Evolutionary conservation across 352 stramenopile species (phyloP), one percentile per base, ranked within the genome.

Genomic region (Halophytophthora batemanensis): DNA sequence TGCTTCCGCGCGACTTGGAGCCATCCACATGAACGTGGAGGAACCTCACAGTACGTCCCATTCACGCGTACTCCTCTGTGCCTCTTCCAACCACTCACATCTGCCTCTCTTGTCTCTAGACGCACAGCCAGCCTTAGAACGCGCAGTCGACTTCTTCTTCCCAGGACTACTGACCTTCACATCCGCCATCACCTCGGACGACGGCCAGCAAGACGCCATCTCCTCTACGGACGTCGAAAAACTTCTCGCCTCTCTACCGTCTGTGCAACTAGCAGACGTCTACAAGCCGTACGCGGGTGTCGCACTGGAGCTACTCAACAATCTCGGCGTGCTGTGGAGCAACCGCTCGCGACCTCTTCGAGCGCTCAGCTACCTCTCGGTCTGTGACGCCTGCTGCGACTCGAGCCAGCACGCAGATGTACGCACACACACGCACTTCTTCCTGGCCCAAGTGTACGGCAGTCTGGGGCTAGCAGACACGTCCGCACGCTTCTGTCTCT

Each of bases 381-480:
- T 76, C 3, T 68, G 66, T 6, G 56, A 65, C 13, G 44, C 36
- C 4, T 31, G 77, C 13, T 72, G 68, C 35, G 42, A 53, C 10
- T 39, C 45, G 19, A 19, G 29, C 21, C 21, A 29, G 33, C 17
- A 51, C 17, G 45, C 51, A 2, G 49, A 56, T 17, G 56, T 61
- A 0, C 71, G 73, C 15, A 80, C 71, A 4, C 74, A 86, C 47
- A 56, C 76, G 34, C 66, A 85, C 29, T 89, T 91, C 45, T 91
- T 87, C 53, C 48, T 91, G 38, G 80, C 80, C 6, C 80, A 91
- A 39, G 64, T 87, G 25, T 91, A 84, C 40, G 72, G 71, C 14
- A 64, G 58, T 10, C 66, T 91, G 15, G 53, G 75, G 7, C 48
- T 69, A 31, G 56, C 74, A 1, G 69, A 81, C 18, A 64, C 74